Base-by-base conservation (phyloP, 1,284 basidiomycete species). In the Ustilago xerochloae region DNA sequence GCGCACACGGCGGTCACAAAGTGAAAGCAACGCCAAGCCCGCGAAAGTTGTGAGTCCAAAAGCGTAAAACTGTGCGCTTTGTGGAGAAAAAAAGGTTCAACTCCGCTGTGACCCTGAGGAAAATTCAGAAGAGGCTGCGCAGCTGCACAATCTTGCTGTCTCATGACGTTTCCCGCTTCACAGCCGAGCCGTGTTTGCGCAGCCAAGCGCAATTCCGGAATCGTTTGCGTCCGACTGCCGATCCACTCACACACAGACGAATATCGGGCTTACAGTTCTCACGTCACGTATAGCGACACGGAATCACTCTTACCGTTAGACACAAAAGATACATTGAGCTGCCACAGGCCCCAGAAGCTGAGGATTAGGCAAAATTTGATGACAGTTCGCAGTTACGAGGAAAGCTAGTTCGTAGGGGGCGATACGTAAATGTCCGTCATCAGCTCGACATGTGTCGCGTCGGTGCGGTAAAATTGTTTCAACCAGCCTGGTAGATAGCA, bases 401-500 rank as follows among this genome's bases (percentile, higher is more conserved):
- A n/a, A 38, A 16, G 9, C 35, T 18, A 38, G 35, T 9, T 13
- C 15, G 18, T n/a, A 38, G 6, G 35, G 35, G 18, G 9, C 35
- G 35, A n/a, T 6, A 38, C 15, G 7, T 13, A 16, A 38, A 38
- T 13, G 12, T 12, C 35, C 15, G 10, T n/a, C 18, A 4, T 12
- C 12, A 38, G 35, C 9, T 38, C 35, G 10, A 13, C 16, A 13
- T 7, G 9, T 38, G 6, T n/a, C 35, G 15, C 9, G 15, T 13
- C 35, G 15, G 10, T 6, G 7, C 10, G 28, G 22, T n/a, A 13
- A 26, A 9, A 15, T 30, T n/a, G 4, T 43, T 64, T 55, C n/a
- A 80, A 41, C 71, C 78, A 26, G 76, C 64, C 52, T 78, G 76
- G 64, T 71, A 80, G 59, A 80, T 65, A 30, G 71, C 73, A 6